Evolutionary conservation across 306 rosid species (phyloP), one percentile per base, ranked within the genome.

Genomic region (Delonix regia): DNA sequence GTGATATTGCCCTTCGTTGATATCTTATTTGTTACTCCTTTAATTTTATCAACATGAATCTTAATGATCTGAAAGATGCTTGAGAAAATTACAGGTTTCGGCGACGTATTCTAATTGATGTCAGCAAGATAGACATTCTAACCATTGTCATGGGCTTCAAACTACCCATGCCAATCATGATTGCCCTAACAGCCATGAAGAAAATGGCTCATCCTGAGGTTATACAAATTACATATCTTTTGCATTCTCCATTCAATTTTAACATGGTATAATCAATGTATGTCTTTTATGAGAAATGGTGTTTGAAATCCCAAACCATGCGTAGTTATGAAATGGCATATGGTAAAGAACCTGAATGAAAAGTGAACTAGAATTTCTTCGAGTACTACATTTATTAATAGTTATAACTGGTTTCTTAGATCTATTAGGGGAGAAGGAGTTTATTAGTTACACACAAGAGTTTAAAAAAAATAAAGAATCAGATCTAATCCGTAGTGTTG

Each of bases 111-210:
- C 90, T 86, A 21, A 76, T 89, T 41, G 93, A 86, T 76, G 87
- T 89, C n/a, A 86, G 87, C 87, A 92, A 87, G 90, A 94, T 94
- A 78, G 98, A 94, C 90, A 24, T 90, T 86, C 10, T 82, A 14
- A 81, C 93, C 5, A 86, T 87, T 78, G 89, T 89, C 33, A 62
- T 89, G 90, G 93, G 98, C 36, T 89, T 86, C 90, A 86, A 86
- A 47, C 82, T 89, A 56, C 84, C 93, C 24, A 89, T 89, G 90
- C 93, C 90, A 2, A 89, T 86, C 74, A 89, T 89, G 93, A 74
- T 89, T 73, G 93, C 93, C 42, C 93, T 87, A 9, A 86, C 90
- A 27, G 97, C 93, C 66, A 78, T 89, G 85, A 90, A 89, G 82
- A 89, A 89, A 79, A 86, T 89, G 93, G 93, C 90, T 75, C 93